phyloP scores from a whole-genome alignment of 2,329 filamentous ascomycete species.

The Huntiella bhutanensis region DNA sequence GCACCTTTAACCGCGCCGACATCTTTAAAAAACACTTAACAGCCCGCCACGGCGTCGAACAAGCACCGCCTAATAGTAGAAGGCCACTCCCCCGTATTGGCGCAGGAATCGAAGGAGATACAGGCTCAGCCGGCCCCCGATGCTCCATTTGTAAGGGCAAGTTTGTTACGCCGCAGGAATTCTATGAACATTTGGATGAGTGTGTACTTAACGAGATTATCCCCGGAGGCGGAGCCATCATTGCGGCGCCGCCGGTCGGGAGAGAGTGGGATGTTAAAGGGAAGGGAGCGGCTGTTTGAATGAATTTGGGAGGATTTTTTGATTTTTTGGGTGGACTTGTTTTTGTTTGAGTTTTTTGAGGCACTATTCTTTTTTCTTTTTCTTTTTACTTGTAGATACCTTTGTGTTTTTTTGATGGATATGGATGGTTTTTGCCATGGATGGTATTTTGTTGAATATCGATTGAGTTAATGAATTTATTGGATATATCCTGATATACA shows the following conservation, averaged over 20 bases:
- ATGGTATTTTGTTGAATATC: background rate
- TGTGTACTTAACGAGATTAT: slow-evolving; percentile 42
- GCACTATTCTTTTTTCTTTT: too few relatives aligned
- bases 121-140: slow-evolving; percentile 34
- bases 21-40: slow-evolving; percentile 95
- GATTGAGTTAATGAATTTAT: background rate
- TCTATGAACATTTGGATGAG: slow-evolving; percentile 83
- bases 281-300: too few relatives aligned
- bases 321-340: background rate
- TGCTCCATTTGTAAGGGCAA: slow-evolving; percentile 73
- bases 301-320: slow-evolving; percentile 1
- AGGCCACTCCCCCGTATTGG: slow-evolving; percentile 37
- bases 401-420: too few relatives aligned
- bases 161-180: slow-evolving; percentile 79
- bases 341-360: too few relatives aligned
- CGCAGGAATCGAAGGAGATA: background rate
- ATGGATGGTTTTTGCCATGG: background rate
- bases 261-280: too few relatives aligned
- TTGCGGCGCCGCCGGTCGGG: too few relatives aligned
- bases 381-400: too few relatives aligned
- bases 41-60: slow-evolving; percentile 82
- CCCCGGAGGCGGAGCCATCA: slow-evolving; percentile 15
- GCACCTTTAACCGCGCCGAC: slow-evolving; percentile 89
- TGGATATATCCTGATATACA: too few relatives aligned
- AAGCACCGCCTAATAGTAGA: slow-evolving; percentile 76